Evolutionary conservation across 2,329 filamentous ascomycete genomes (phyloP), one percentile per base, ranked within the genome.

Genomic region (Fusarium verrucosum): DNA sequence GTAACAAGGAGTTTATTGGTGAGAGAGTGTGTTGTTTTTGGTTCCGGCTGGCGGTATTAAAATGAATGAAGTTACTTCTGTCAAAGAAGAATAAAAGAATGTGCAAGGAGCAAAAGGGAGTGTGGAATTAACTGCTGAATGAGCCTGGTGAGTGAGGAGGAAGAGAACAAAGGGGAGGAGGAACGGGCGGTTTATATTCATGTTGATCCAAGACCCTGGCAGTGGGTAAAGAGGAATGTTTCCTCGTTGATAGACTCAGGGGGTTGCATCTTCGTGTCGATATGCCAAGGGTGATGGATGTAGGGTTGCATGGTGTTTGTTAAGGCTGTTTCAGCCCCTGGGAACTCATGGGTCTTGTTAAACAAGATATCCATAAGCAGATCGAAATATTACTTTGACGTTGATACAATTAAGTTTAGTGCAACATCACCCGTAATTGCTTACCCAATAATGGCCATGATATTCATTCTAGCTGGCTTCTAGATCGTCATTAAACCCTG

Each of bases 11-110:
- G 38, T 19, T 38, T 58, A 32, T 43, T 52, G 32, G 46, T 41
- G 45, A 66, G 52, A 42, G 46, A 40, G 51, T 32, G 30, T n/a
- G n/a, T n/a, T n/a, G n/a, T n/a, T n/a, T 23, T 19, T 47, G 40
- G 56, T 19, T 65, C 68, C 68, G 66, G 44, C 70, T 72, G 45
- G 70, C 70, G 70, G 70, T 46, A 30, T n/a, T 45, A 43, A 28
- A 69, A 65, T 59, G 62, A 70, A 71, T 67, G 67, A 71, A 68
- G 55, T 58, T 53, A 68, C 72, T 73, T 74, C 72, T 74, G 40
- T 74, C 72, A 74, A 74, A 74, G 72, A 74, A 74, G 72, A 50
- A 57, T 62, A 45, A 57, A 58, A 61, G 61, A 58, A 57, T 59
- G 66, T 64, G 65, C 46, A 73, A 71, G 53, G 65, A 68, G 53